Conservation (phyloP, 176 grass and related monocot species). For the Guadua angustifolia region DNA sequence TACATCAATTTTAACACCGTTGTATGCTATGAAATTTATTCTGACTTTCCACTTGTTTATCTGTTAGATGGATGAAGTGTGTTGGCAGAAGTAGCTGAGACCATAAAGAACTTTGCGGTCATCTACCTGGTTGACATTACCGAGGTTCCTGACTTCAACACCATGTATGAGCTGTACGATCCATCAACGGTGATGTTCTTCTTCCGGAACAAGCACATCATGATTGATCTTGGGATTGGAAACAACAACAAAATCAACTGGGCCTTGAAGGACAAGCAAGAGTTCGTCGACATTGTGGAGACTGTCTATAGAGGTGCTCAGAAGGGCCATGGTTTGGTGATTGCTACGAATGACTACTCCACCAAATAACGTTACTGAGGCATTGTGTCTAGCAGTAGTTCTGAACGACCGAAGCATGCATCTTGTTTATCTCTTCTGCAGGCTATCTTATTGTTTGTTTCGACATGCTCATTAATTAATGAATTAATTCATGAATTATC, state of each 20-base stretch:
- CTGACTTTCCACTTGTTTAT: neutral
- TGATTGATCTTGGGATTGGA: slow-evolving; percentile 96
- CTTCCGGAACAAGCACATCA: slow-evolving; percentile 96
- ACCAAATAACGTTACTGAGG: slow-evolving; percentile 88
- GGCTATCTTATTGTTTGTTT: no score
- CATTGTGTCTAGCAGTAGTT: neutral
- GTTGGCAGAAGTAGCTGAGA: slow-evolving; percentile 70
- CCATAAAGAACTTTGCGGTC: slow-evolving; percentile 89
- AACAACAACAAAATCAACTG: slow-evolving; percentile 99
- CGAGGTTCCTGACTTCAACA: slow-evolving; percentile 82
- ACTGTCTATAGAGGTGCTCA: slow-evolving; percentile 87
- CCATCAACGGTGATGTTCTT: slow-evolving; percentile 95
- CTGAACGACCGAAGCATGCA: no score
- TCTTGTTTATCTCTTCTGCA: no score
- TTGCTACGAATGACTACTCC: slow-evolving; percentile 87
- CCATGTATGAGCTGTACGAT: slow-evolving; percentile 94
- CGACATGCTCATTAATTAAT: no score
- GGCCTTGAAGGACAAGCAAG: slow-evolving; percentile 95
- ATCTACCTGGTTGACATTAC: slow-evolving; percentile 91
- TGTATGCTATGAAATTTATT: slow-evolving; percentile 5
- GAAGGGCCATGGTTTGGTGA: slow-evolving; percentile 83
- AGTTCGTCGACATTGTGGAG: slow-evolving; percentile 87
- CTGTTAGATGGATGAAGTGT: slow-evolving; percentile 91
- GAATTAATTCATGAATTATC: no score
- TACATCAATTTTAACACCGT: neutral